Base-by-base conservation (phyloP, 768 basidiomycete genomes). In the Mycena albidolilacea region DNA sequence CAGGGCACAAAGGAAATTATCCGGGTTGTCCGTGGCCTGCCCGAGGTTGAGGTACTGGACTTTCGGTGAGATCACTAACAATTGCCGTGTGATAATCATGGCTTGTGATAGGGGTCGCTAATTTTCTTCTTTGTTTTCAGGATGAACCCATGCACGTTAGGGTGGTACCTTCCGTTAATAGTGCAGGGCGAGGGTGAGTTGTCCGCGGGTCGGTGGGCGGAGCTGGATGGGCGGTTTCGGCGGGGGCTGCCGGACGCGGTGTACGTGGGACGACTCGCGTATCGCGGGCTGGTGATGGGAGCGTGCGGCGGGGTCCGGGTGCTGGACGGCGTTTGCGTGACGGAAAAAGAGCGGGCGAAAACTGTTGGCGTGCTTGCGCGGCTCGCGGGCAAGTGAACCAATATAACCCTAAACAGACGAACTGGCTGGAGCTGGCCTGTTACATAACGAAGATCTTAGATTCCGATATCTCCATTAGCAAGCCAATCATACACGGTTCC, bases 81-180 rank as follows among this genome's bases (percentile, higher is more conserved):
- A 48, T 21, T n/a, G 63, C 63, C 63, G 63, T 41, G 23, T 17
- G 64, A 55, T 17, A 50, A 64, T 66, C 54, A 52, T 59, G 67
- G 52, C 70, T 43, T 9, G 12, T 43, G 70, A 68, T 70, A 67
- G 68, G 50, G 23, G 69, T 50, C 63, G 54, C 50, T 70, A 39
- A 54, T 52, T 52, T n/a, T 52, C 7, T 9, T 52, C 21, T 48
- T 48, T 23, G 54, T 64, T 23, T 52, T 66, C 77, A 89, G 88
- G 80, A 98, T 98, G 96, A 99, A 99, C 79, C 97, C 98, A 66
- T 96, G 94, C 76, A 98, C 97, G 21, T 91, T 98, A 12, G 95
- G 95, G 7, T 97, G 96, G 93, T 99, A 99, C 82, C 87, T 98
- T 43, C 96, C 98, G 30, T 83, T 98, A 70, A 87, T 97, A 64